A percentile compares a stretch with the other conserved stretches of the same genome.
Evolutionary conservation across 2,329 filamentous ascomycete genomes (phyloP).

Genomic region (Simplicillium sp.): DNA sequence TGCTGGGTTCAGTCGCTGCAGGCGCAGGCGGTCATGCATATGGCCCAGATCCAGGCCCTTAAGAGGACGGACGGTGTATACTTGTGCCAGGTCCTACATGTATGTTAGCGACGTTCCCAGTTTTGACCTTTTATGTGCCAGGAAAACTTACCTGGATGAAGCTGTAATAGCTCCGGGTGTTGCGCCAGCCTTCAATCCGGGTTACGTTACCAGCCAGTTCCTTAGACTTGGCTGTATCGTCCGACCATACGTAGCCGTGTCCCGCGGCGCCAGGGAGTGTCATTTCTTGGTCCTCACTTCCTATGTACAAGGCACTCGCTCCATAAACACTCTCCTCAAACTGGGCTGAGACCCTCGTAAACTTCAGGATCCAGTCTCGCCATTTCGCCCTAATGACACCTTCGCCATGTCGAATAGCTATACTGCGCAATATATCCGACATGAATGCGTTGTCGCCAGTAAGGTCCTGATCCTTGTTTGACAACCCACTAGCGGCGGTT

Average conservation of each 20-base stretch:
- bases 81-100: constrained; percentile 51
- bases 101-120: too few relatives aligned
- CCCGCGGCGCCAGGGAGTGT: constrained; percentile 54
- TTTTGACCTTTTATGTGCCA: too few relatives aligned
- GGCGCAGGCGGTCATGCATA: constrained; percentile 82
- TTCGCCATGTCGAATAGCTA: constrained; percentile 79
- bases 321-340: constrained; percentile 97
- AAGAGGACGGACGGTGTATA: constrained; percentile 57
- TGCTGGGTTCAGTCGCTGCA: constrained; percentile 64
- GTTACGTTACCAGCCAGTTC: constrained; percentile 89
- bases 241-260: constrained; percentile 92
- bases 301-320: constrained; percentile 79
- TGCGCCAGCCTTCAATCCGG: constrained; percentile 88
- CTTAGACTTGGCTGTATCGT: constrained; percentile 68
- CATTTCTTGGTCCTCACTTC: constrained; percentile 59
- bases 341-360: constrained; percentile 82
- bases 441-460: constrained; percentile 89
- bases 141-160: constrained; percentile 64
- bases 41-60: constrained; percentile 83
- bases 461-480: constrained; percentile 47
- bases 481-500: constrained; percentile 32
- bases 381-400: constrained; percentile 85
- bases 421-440: constrained; percentile 73
- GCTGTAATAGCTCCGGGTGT: constrained; percentile 89
- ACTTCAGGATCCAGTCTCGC: constrained; percentile 89